Base-by-base conservation (phyloP, 805 yeast genomes). In the Candida ponderosae region DNA sequence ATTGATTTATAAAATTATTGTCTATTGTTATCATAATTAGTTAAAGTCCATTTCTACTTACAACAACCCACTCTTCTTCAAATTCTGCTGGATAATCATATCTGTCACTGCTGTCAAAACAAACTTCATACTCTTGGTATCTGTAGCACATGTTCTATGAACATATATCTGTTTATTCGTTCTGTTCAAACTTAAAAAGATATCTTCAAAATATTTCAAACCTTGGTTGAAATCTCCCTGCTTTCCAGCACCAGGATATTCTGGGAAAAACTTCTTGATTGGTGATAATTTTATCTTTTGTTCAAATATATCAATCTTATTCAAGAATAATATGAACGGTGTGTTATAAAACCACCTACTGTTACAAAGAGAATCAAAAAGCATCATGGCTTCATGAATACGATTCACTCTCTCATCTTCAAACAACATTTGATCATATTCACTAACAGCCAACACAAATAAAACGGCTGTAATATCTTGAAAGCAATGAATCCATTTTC, bases 141-240 rank as follows among this genome's bases (percentile, higher is more conserved):
- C 97, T 0, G 98, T 93, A 0, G 98, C 98, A 62, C 97, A 88
- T 1, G 98, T 93, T 46, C 88, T 66, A 62, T 88, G 96, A 18
- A 86, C 82, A 55, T 93, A 93, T 24, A 93, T 73, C n/a, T 88
- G 90, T 33, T 75, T 70, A 24, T 76, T 72, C 4, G 71, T 57
- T 42, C 74, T 65, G 56, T 88, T 86, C 41, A 84, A 57, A 37
- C 73, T 65, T 40, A 81, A 52, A 47, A 88, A 85, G 35, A 75
- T 61, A 31, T 65, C 63, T 51, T 84, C 95, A 53, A 90, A 82
- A 53, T 75, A 88, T 45, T 71, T 70, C 17, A 79, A 54, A 4
- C 86, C 90, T 31, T 76, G 81, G 35, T 79, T 81, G 10, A 69
- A 72, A 57, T 81, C 79, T 18, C 68, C 70, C 34, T 80, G 69